phyloP scores from a whole-genome alignment of 2,329 filamentous ascomycete species.

The Thermoascus crustaceus region DNA sequence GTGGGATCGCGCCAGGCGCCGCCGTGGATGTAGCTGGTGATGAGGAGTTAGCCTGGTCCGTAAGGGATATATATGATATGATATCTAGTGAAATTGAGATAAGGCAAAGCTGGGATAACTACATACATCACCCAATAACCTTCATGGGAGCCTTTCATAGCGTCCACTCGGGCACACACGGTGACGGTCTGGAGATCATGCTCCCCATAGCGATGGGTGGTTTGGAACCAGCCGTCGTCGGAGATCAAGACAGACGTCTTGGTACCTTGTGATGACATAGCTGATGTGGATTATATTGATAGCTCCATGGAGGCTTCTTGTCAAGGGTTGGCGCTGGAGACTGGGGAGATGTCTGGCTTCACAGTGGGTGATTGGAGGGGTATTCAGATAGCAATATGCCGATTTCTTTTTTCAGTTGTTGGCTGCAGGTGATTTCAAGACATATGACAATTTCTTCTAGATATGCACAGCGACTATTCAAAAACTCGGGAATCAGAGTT shows the following conservation, averaged over 20 bases:
- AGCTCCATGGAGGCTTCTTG: too few species aligned
- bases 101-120: background rate
- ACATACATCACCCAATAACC: conserved; percentile 36
- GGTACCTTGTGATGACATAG: background rate
- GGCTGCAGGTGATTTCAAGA: too few species aligned
- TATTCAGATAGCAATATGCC: too few species aligned
- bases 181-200: conserved; percentile 27
- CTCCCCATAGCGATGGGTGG: conserved; percentile 19
- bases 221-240: conserved; percentile 11
- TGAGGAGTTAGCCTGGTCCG: background rate
- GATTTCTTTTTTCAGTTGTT: too few species aligned
- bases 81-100: background rate
- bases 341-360: too few species aligned
- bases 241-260: background rate
- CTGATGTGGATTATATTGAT: too few species aligned
- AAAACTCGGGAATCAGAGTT: too few species aligned
- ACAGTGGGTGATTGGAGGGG: too few species aligned
- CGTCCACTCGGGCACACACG: conserved; percentile 20
- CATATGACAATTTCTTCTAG: too few species aligned
- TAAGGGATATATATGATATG: background rate
- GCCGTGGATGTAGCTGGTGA: conserved; percentile 38
- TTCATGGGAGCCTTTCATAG: conserved; percentile 8
- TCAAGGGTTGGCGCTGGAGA: too few species aligned
- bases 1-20: conserved; percentile 43
- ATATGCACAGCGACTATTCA: too few species aligned